Evolutionary conservation across 768 basidiomycete species (phyloP).

Genomic region (Hydnomerulius pinastri): DNA sequence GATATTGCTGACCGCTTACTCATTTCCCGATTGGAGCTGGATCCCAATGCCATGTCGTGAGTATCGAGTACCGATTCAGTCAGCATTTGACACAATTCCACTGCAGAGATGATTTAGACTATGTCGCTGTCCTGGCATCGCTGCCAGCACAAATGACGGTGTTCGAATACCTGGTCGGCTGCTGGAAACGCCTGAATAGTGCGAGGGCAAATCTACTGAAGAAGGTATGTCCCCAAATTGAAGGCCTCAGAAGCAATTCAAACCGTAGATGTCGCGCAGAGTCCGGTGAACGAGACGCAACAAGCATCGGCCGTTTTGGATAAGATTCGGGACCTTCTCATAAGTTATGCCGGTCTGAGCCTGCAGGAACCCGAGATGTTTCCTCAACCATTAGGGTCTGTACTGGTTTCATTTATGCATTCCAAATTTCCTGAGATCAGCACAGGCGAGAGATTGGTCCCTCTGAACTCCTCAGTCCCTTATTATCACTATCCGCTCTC

Average conservation of each 20-base stretch:
- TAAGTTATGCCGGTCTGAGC: slow-evolving; percentile 87
- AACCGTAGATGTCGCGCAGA: slow-evolving; percentile 35
- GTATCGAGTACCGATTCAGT: slow-evolving; percentile 29
- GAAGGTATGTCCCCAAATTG: slow-evolving; percentile 46
- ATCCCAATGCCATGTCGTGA: slow-evolving; percentile 71
- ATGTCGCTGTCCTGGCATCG: slow-evolving; percentile 70
- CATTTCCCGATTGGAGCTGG: slow-evolving; percentile 81
- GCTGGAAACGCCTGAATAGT: slow-evolving; percentile 85
- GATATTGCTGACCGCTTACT: slow-evolving; percentile 77
- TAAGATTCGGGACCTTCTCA: slow-evolving; percentile 76
- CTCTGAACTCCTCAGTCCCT: slow-evolving; percentile 77
- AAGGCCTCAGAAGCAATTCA: not conserved
- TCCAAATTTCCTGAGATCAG: not conserved
- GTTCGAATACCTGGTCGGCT: slow-evolving; percentile 87
- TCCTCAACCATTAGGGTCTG: slow-evolving; percentile 79
- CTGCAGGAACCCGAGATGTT: slow-evolving; percentile 96
- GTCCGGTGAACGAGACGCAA: slow-evolving; percentile 56
- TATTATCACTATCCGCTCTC: slow-evolving; percentile 72
- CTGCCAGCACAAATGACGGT: slow-evolving; percentile 77
- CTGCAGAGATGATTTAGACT: slow-evolving; percentile 72
- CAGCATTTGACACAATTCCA: not conserved
- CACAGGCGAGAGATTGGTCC: slow-evolving; percentile 71
- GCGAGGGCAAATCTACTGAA: slow-evolving; percentile 56
- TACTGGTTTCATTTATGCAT: slow-evolving; percentile 7
- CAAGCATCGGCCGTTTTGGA: slow-evolving; percentile 66